Conservation (phyloP, 2,329 filamentous ascomycete species). For the Zalaria obscura region DNA sequence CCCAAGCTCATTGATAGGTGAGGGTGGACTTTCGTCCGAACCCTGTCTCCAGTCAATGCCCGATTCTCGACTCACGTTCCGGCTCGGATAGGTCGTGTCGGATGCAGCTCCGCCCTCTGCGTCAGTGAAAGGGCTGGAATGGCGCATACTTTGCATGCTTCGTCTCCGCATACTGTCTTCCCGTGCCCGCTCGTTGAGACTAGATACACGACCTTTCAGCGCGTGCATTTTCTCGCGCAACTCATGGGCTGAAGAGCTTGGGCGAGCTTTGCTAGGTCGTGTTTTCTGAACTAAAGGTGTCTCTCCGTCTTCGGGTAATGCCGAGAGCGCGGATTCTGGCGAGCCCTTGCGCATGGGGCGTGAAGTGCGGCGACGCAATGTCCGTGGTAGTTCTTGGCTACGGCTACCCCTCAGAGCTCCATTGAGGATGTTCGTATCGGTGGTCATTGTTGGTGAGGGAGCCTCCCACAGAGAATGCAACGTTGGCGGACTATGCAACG, state of each 20-base stretch:
- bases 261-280: neutral
- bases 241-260: slow-evolving; percentile 35
- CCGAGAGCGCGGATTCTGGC: slow-evolving; percentile 25
- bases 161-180: slow-evolving; percentile 66
- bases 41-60: no score
- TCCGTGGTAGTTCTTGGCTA: slow-evolving; percentile 22
- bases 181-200: slow-evolving; percentile 60
- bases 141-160: slow-evolving; percentile 61
- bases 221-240: slow-evolving; percentile 77
- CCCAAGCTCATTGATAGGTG: no score
- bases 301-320: slow-evolving; percentile 24
- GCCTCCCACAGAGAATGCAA: slow-evolving; percentile 6
- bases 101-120: slow-evolving; percentile 21
- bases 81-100: no score
- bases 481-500: slow-evolving; percentile 5
- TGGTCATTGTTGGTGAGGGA: no score
- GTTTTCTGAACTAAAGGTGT: neutral
- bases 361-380: neutral
- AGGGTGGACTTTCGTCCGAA: no score
- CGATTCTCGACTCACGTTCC: no score
- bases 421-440: no score
- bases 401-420: slow-evolving; percentile 16
- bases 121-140: slow-evolving; percentile 66
- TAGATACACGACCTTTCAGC: slow-evolving; percentile 73
- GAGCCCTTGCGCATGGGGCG: slow-evolving; percentile 21